Conservation (phyloP, 1,139 yeast genomes). For the Ashbya aceris region DNA sequence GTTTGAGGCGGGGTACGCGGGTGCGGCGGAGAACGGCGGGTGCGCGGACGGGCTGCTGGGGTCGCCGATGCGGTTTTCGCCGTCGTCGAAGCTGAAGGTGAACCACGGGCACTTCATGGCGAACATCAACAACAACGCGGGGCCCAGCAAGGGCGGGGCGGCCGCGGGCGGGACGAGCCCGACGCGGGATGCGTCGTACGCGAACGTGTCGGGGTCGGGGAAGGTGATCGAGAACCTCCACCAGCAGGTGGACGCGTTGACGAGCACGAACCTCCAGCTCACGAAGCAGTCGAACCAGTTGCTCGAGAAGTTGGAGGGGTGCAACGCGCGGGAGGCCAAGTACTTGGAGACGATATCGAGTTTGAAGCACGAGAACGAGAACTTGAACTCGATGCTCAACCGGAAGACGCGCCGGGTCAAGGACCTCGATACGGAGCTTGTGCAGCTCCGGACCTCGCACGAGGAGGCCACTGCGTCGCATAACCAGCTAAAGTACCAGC, state of each 20-base stretch:
- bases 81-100: conserved; percentile 21
- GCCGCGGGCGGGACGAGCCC: background rate
- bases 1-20: background rate
- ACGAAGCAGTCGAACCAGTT: conserved; percentile 38
- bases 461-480: conserved; percentile 41
- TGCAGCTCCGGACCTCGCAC: conserved; percentile 37
- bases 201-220: conserved; percentile 5
- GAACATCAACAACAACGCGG: conserved; percentile 8
- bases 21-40: no score
- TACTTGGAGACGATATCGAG: conserved; percentile 60
- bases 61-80: conserved; percentile 8
- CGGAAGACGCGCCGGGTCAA: conserved; percentile 55
- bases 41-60: background rate
- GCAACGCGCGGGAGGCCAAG: conserved; percentile 46
- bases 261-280: conserved; percentile 43
- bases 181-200: background rate
- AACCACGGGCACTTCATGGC: conserved; percentile 20
- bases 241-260: conserved; percentile 45
- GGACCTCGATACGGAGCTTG: conserved; percentile 51
- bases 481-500: conserved; percentile 41
- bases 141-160: background rate
- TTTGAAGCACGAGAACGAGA: conserved; percentile 62
- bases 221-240: conserved; percentile 51
- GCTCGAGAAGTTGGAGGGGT: conserved; percentile 41
- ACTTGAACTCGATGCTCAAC: conserved; percentile 50